Evolutionary conservation across 2,329 filamentous ascomycete genomes (phyloP).

Genomic region (Trichoderma polysporum): DNA sequence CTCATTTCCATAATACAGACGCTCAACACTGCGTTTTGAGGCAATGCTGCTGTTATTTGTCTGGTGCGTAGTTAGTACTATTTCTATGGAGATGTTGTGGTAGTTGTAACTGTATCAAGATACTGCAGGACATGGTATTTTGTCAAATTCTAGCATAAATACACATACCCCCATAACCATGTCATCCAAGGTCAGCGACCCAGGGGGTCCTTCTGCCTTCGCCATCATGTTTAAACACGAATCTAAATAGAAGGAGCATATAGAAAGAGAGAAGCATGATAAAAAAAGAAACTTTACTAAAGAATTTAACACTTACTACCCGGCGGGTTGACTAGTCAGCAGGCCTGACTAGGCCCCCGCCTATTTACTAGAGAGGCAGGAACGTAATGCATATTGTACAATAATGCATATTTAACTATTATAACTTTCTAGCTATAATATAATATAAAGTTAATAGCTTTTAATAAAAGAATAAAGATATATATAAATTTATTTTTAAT

Average conservation of each 20-base stretch:
- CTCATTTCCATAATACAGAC: conserved; percentile 74
- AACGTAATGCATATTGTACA: too few relatives aligned
- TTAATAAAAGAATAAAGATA: neutral
- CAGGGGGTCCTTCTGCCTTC: neutral
- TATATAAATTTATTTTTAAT: neutral
- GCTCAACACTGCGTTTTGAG: conserved; percentile 90
- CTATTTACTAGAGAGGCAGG: too few relatives aligned
- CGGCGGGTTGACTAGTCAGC: too few relatives aligned
- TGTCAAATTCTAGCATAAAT: neutral
- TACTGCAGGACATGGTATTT: neutral
- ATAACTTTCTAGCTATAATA: too few relatives aligned
- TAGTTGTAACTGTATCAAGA: neutral
- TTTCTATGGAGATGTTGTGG: neutral
- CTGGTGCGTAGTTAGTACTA: conserved; percentile 37
- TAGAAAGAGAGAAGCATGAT: too few relatives aligned
- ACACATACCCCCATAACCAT: conserved; percentile 55
- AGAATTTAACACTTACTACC: too few relatives aligned
- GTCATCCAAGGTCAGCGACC: conserved; percentile 45
- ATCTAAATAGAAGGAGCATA: neutral
- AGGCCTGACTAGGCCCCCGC: too few relatives aligned
- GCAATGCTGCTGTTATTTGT: conserved; percentile 92
- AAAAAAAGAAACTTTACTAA: neutral
- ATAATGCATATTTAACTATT: too few relatives aligned
- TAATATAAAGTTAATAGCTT: too few relatives aligned
- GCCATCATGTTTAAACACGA: neutral